Base-by-base conservation (phyloP, 2,329 filamentous ascomycete species). In the Cercospora janseana region DNA sequence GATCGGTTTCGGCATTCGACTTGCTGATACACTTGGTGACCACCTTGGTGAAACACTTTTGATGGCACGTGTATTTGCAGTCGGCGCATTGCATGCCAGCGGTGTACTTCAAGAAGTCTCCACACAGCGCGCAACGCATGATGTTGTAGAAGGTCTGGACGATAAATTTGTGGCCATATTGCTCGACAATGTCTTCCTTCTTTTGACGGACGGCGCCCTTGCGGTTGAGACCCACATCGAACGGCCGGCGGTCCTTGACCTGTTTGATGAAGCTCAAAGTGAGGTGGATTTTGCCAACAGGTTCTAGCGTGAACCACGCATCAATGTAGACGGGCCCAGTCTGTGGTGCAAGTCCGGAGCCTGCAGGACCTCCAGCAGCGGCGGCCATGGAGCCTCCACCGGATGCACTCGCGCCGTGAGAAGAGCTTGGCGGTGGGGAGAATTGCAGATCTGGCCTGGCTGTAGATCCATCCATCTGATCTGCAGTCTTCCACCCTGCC, bases 1-100 rank as follows among this genome's bases (percentile, higher is more conserved):
- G 92, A 69, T 98, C 93, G 4, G 89, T 95, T 70, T 98, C 93
- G 57, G 93, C 92, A 68, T 98, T 98, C 56, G 92, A 96, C 71
- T 98, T 97, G 75, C 92, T 97, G 71, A 98, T 98, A 75, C 93
- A 98, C 72, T 98, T 98, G 57, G 93, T 98, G 62, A 98, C 93
- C 38, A 98, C 93, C 70, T 91, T 95, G 12, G 82, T 75, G 71
- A 97, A 98, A 69, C 93, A 98, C 73, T 97, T 96, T 63, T 89
- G 92, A 72, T 98, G 93, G 72, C 93, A 98, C 29, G 92, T 97
- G 74, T 97, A 97, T 74, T 97, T 97, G 86, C 93, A 98, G 73
- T 98, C 93, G 59, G 94, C 88, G 71, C 93, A 98, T 74, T 98
- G 93, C 92, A 98, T 98, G 55, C 93, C 93, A 16, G 93, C 88